phyloP scores from a whole-genome alignment of 2,329 filamentous ascomycete species.

The Colletotrichum filicis region DNA sequence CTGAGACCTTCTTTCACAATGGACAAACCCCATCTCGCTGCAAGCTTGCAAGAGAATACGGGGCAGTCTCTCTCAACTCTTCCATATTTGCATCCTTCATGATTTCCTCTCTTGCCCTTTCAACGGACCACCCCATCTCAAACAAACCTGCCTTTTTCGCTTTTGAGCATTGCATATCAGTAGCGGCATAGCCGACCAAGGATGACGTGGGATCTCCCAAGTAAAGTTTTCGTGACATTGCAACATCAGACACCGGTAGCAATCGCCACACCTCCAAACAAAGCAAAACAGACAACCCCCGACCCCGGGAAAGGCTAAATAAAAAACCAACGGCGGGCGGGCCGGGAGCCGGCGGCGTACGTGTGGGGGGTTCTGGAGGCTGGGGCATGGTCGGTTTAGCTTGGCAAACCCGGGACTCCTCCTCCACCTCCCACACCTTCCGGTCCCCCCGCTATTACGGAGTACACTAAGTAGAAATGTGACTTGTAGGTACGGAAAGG shows the following conservation, averaged over 20 bases:
- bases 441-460: not conserved
- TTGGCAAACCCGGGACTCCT: not conserved
- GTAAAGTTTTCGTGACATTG: not conserved
- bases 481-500: too few relatives aligned
- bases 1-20: too few relatives aligned
- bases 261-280: not conserved
- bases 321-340: not conserved
- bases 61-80: too few relatives aligned
- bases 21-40: too few relatives aligned
- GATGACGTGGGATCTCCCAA: not conserved
- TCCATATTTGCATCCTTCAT: too few relatives aligned
- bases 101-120: too few relatives aligned
- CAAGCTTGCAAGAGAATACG: too few relatives aligned
- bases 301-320: conserved; percentile 7
- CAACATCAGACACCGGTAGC: not conserved
- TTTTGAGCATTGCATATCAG: too few relatives aligned
- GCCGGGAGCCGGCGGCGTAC: not conserved
- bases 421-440: not conserved
- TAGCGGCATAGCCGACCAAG: not conserved
- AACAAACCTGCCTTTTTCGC: too few relatives aligned
- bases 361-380: not conserved
- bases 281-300: not conserved
- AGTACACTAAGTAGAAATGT: not conserved
- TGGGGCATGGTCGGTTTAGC: not conserved
- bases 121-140: too few relatives aligned